A percentile compares a stretch with the other conserved stretches of the same genome.
These are phyloP conservation scores for Penicillium sp. DNA, from an alignment of 2,329 filamentous ascomycete genomes.

Conservation along the genomic window DNA sequence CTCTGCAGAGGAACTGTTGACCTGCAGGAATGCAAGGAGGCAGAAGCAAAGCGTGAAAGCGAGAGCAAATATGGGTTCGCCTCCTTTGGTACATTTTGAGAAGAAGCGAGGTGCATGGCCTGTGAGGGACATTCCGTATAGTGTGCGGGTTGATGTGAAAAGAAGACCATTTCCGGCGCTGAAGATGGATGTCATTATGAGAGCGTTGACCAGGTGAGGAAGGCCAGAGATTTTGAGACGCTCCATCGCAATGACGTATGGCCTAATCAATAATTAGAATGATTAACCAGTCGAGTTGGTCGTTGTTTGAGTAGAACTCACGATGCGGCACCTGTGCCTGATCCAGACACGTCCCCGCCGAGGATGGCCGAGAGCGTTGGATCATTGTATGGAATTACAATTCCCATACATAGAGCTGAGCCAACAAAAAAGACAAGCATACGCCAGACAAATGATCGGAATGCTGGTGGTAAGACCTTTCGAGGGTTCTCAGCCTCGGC, in stretches of 20 bases:
- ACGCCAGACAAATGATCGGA: constrained; percentile 74
- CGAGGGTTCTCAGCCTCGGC: constrained; percentile 69
- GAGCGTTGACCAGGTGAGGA: constrained; percentile 67
- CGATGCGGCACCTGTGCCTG: constrained; percentile 59
- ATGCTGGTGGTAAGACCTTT: constrained; percentile 67
- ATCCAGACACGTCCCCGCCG: constrained; percentile 25
- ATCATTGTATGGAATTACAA: constrained; percentile 68
- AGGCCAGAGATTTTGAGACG: constrained; percentile 60
- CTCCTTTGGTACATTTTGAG: constrained; percentile 54
- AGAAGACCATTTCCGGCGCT: constrained; percentile 64
- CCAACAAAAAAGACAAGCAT: constrained; percentile 71
- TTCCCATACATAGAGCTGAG: constrained; percentile 67
- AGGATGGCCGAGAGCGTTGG: constrained; percentile 58
- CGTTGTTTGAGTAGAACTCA: constrained; percentile 1
- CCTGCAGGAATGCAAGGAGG: constrained; percentile 68
- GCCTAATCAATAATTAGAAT: constrained; percentile 26
- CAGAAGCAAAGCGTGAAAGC: constrained; percentile 62
- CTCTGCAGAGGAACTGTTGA: constrained; percentile 61
- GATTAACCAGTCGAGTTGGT: too few species aligned
- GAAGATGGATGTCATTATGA: constrained; percentile 65
- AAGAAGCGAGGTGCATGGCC: constrained; percentile 55
- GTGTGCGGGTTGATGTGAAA: constrained; percentile 63
- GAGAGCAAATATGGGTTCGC: constrained; percentile 71
- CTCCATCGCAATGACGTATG: constrained; percentile 66
- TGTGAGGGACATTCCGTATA: constrained; percentile 65